These are phyloP conservation scores for Pseudocercospora fijiensis DNA, from an alignment of 2,329 filamentous ascomycete genomes.

Conservation along the genomic window DNA sequence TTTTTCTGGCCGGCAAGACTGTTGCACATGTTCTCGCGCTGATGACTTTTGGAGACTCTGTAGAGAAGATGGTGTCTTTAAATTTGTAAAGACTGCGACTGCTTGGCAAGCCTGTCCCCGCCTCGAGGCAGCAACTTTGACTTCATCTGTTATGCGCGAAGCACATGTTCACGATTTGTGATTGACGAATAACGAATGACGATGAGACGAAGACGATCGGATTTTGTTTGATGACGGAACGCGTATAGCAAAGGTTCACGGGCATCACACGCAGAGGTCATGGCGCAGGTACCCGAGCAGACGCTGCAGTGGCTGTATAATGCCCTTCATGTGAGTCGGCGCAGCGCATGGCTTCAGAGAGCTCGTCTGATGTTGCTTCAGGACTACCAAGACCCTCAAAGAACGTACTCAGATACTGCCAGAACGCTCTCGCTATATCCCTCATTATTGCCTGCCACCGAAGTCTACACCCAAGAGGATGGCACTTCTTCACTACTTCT, in stretches of 20 bases:
- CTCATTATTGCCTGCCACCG: constrained; percentile 79
- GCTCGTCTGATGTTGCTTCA: constrained; percentile 42
- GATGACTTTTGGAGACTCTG: too few species aligned
- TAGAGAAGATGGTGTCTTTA: too few species aligned
- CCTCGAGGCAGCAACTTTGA: background rate
- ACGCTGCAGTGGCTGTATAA: constrained; percentile 95
- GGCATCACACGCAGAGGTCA: constrained; percentile 27
- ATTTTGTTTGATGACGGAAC: background rate
- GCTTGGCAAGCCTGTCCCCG: background rate
- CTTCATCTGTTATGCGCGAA: too few species aligned
- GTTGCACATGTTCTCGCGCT: too few species aligned
- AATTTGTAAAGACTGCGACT: background rate
- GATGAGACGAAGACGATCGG: constrained; percentile 10
- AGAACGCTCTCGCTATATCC: constrained; percentile 76
- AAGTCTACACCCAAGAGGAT: constrained; percentile 93
- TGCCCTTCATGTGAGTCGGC: constrained; percentile 61
- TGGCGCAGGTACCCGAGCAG: constrained; percentile 76
- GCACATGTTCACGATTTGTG: background rate
- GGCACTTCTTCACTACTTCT: constrained; percentile 83
- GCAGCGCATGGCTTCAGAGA: background rate
- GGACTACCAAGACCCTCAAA: constrained; percentile 92
- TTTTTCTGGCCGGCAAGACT: too few species aligned
- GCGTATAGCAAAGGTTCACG: background rate
- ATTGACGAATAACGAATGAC: constrained; percentile 4
- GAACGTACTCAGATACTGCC: constrained; percentile 88